A percentile compares a stretch with the other conserved stretches of the same genome.
These are phyloP conservation scores for Patellaria atrata DNA, from an alignment of 495 filamentous ascomycete species.

Conservation along the genomic window DNA sequence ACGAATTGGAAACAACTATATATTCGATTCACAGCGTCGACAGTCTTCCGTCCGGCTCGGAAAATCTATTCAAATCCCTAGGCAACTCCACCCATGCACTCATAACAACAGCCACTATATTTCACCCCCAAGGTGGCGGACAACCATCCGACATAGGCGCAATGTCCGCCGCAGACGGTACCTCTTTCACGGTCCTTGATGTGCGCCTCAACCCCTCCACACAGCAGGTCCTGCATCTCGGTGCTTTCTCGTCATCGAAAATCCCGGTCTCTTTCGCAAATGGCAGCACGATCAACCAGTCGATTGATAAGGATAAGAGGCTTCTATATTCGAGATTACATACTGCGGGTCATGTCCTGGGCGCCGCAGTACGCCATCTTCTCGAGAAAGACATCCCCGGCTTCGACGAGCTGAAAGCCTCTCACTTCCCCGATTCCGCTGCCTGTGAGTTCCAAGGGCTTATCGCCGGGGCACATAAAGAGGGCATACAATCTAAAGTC, in stretches of 20 bases:
- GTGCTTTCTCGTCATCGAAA: conserved; percentile 32
- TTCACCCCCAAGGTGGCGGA: conserved; percentile 52
- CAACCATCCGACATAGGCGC: conserved; percentile 46
- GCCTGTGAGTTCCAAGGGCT: conserved; percentile 43
- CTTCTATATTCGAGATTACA: conserved; percentile 44
- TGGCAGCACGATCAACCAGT: conserved; percentile 33
- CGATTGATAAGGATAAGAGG: conserved; percentile 39
- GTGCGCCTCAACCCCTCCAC: conserved; percentile 35
- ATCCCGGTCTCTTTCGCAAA: neutral
- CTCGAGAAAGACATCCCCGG: conserved; percentile 31
- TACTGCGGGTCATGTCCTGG: conserved; percentile 50
- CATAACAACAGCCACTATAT: conserved; percentile 47
- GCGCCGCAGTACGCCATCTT: conserved; percentile 40
- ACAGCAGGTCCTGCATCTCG: conserved; percentile 43
- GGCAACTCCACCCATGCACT: conserved; percentile 34
- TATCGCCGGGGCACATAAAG: conserved; percentile 46
- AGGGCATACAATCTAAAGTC: conserved; percentile 37
- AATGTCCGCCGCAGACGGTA: conserved; percentile 26
- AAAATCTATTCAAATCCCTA: conserved; percentile 35
- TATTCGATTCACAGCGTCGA: conserved; percentile 32
- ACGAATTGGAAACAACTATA: conserved; percentile 31
- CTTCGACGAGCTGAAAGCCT: conserved; percentile 48
- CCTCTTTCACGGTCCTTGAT: conserved; percentile 33
- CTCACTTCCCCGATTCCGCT: conserved; percentile 46
- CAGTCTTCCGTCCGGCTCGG: conserved; percentile 32